Evolutionary conservation across 805 yeast genomes (phyloP).

Genomic region (Pichia membranifaciens): DNA sequence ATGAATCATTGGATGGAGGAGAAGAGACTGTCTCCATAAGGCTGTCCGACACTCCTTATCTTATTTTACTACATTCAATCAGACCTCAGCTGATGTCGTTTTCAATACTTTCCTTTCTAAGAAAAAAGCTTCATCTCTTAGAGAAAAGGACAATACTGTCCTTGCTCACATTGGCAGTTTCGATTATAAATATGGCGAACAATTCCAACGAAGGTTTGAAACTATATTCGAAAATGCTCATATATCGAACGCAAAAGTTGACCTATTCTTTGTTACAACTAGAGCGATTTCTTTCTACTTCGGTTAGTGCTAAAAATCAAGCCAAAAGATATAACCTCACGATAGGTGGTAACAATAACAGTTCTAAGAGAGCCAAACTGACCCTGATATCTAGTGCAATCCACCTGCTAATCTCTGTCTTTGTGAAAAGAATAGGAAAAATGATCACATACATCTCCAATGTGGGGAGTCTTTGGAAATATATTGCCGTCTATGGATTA

Average conservation of each 20-base stretch:
- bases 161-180: constrained; percentile 1
- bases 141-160: not conserved
- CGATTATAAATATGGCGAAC: constrained; percentile 6
- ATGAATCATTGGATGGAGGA: not conserved
- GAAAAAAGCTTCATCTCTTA: not conserved
- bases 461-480: constrained; percentile 7
- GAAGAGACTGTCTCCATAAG: constrained; percentile 1
- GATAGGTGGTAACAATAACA: not conserved
- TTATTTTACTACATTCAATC: constrained; percentile 8
- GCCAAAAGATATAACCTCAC: not conserved
- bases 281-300: not conserved
- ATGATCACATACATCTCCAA: not conserved
- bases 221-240: constrained; percentile 8
- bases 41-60: constrained; percentile 8
- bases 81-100: constrained; percentile 7
- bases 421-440: constrained; percentile 7
- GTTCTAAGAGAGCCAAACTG: not conserved
- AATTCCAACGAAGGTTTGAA: constrained; percentile 6
- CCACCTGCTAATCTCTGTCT: constrained; percentile 8
- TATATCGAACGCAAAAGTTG: constrained; percentile 6
- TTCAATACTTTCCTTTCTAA: constrained; percentile 2
- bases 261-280: not conserved
- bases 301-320: not conserved
- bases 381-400: constrained; percentile 7
- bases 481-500: constrained; percentile 9